A percentile compares a stretch with the other conserved stretches of the same genome.
These are phyloP conservation scores for Gossypium rotundifolium DNA, from an alignment of 345 rosid species.

Conservation along the genomic window DNA sequence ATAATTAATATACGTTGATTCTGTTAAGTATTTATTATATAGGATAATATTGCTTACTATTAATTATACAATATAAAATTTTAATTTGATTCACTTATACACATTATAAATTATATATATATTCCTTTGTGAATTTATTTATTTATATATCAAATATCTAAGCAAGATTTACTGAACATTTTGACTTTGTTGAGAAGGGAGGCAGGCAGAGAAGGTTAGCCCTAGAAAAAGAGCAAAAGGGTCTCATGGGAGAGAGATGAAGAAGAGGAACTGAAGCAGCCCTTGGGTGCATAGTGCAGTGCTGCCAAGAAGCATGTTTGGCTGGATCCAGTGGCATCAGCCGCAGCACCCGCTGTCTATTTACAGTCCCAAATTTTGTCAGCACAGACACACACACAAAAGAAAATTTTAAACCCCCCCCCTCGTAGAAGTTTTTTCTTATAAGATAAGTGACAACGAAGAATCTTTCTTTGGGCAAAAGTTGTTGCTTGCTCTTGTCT, in stretches of 20 bases:
- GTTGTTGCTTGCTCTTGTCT: slow-evolving; percentile 18
- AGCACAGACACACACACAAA: background rate
- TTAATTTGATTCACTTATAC: too few species aligned
- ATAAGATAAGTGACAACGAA: background rate
- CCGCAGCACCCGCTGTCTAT: slow-evolving; percentile 13
- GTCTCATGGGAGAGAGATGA: slow-evolving; percentile 24
- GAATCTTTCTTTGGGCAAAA: background rate
- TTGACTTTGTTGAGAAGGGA: background rate
- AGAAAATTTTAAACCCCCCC: too few species aligned
- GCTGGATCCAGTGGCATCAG: slow-evolving; percentile 10
- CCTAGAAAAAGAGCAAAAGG: slow-evolving; percentile 4
- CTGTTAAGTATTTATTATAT: too few species aligned
- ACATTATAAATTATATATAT: too few species aligned
- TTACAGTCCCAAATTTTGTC: slow-evolving; percentile 15
- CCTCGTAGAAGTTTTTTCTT: too few species aligned
- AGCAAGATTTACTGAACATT: background rate
- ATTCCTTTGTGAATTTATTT: too few species aligned
- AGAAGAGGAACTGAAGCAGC: background rate
- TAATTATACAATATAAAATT: too few species aligned
- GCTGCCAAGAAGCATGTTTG: slow-evolving; percentile 23
- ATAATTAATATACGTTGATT: too few species aligned
- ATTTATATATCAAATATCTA: background rate
- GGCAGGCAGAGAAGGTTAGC: background rate
- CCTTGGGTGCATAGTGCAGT: background rate
- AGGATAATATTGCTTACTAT: too few species aligned